Conservation (phyloP, 805 yeast genomes). For the Kurtzmaniella fragi region DNA sequence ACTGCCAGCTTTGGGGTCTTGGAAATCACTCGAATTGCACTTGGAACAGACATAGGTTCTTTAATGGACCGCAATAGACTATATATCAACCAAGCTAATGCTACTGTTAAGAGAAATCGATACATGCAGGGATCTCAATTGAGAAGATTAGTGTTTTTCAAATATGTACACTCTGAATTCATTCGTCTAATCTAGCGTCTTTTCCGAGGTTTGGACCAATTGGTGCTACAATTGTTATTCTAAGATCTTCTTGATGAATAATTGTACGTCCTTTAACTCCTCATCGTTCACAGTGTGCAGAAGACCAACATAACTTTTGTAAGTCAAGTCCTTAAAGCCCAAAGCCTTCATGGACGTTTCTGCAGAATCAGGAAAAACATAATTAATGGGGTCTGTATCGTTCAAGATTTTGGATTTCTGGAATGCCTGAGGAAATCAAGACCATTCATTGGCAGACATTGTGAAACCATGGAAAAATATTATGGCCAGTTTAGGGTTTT, state of each 20-base stretch:
- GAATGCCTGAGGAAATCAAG: conserved; percentile 66
- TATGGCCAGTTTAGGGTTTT: conserved; percentile 43
- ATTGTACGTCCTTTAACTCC: conserved; percentile 54
- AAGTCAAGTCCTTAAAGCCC: conserved; percentile 38
- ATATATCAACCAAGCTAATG: too few species aligned
- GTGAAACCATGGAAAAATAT: conserved; percentile 92
- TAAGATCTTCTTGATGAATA: conserved; percentile 22
- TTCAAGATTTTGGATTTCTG: conserved; percentile 38
- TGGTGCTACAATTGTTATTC: too few species aligned
- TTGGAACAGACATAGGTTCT: conserved; percentile 1
- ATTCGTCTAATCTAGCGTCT: too few species aligned
- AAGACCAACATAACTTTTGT: conserved; percentile 55
- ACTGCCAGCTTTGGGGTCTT: conserved; percentile 43
- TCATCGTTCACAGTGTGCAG: conserved; percentile 64
- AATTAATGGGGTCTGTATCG: conserved; percentile 49
- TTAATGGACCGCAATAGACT: too few species aligned
- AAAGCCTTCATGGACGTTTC: conserved; percentile 47
- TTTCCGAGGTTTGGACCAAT: too few species aligned
- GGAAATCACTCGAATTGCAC: conserved; percentile 22
- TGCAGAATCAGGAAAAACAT: conserved; percentile 92
- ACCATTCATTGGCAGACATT: conserved; percentile 88
- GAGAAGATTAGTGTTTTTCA: too few species aligned
- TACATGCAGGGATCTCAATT: too few species aligned
- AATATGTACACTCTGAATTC: too few species aligned
- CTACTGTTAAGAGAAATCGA: too few species aligned